Conservation (phyloP, 305 asterid genomes). For the Salvia sclarea region DNA sequence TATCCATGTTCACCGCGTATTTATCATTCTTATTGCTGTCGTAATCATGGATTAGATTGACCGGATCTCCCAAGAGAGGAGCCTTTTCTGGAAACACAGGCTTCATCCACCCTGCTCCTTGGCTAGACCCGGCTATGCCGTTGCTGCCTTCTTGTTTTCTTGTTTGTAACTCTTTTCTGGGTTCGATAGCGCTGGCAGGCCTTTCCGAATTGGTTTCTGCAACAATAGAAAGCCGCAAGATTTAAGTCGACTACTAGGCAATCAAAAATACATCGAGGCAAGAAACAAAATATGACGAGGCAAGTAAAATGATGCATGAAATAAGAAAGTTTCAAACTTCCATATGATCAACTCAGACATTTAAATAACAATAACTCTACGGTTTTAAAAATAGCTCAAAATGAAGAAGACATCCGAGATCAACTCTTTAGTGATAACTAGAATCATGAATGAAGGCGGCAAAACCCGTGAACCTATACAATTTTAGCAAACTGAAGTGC, state of each 20-base stretch:
- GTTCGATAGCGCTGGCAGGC: slow-evolving; percentile 37
- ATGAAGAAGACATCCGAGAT: neutral
- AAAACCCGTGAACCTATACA: neutral
- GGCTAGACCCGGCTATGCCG: slow-evolving; percentile 57
- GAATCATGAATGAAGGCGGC: neutral
- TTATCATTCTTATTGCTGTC: slow-evolving; percentile 47
- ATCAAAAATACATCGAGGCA: slow-evolving; percentile 5
- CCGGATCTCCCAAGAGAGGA: slow-evolving; percentile 50
- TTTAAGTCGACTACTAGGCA: slow-evolving; percentile 1
- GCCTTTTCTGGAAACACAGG: slow-evolving; percentile 48
- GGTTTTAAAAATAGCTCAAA: neutral
- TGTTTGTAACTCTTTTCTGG: slow-evolving; percentile 50
- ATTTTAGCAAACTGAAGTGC: slow-evolving; percentile 6
- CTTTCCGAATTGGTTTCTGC: slow-evolving; percentile 60
- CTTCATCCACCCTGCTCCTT: slow-evolving; percentile 64
- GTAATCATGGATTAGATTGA: slow-evolving; percentile 41
- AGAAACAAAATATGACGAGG: neutral
- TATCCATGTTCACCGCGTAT: slow-evolving; percentile 39
- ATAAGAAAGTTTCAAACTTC: neutral
- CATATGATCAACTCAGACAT: neutral
- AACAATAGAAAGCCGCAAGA: slow-evolving; percentile 30
- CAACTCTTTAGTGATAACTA: neutral
- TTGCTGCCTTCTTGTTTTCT: slow-evolving; percentile 52
- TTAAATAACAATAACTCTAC: neutral
- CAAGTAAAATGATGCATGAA: neutral